Conservation (phyloP, 106 monocot species). For the Allium sativum region DNA sequence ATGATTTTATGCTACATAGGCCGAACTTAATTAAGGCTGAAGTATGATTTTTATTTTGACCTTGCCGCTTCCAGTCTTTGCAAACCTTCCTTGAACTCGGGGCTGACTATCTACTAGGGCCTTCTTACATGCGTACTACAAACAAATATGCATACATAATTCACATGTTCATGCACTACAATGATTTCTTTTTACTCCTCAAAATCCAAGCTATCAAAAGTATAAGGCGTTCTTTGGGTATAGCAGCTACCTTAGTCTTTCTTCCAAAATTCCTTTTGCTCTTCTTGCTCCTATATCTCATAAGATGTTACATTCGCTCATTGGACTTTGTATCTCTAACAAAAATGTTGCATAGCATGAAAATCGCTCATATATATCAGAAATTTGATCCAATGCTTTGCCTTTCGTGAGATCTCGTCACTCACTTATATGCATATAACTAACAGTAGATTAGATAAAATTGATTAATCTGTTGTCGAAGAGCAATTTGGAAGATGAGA, state of each 20-base stretch:
- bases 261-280: constrained; percentile 47
- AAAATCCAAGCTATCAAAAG: not conserved
- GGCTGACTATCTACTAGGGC: constrained; percentile 48
- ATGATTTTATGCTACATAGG: too few relatives aligned
- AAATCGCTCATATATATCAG: too few relatives aligned
- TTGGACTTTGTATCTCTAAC: constrained; percentile 14
- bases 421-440: too few relatives aligned
- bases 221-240: too few relatives aligned
- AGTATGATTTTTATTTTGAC: not conserved
- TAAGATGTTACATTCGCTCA: constrained; percentile 47
- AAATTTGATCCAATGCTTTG: too few relatives aligned
- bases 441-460: too few relatives aligned
- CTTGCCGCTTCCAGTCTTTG: constrained; percentile 20
- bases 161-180: not conserved
- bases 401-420: too few relatives aligned
- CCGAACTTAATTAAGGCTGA: too few relatives aligned
- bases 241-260: constrained; percentile 47
- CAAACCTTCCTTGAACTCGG: constrained; percentile 46
- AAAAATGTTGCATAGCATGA: too few relatives aligned
- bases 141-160: not conserved
- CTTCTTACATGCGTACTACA: constrained; percentile 59
- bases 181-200: not conserved
- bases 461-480: too few relatives aligned
- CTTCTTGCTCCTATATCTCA: constrained; percentile 59
- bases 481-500: too few relatives aligned